A percentile compares a stretch with the other conserved stretches of the same genome.
phyloP scores from a whole-genome alignment of 2,329 filamentous ascomycete genomes.

The Hypoxylon sp. region DNA sequence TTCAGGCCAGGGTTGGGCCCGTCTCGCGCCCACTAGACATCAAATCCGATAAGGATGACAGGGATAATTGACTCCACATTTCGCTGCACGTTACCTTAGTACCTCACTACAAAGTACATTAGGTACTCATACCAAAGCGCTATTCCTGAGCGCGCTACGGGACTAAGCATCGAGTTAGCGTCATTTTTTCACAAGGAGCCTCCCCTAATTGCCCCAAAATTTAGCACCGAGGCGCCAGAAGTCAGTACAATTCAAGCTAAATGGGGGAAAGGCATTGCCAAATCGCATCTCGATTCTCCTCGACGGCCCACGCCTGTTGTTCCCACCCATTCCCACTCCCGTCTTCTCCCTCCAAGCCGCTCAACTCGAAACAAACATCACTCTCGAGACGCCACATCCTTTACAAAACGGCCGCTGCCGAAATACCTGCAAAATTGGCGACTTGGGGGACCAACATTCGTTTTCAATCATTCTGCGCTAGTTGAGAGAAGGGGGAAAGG shows the following conservation, averaged over 20 bases:
- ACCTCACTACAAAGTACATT: slow-evolving; percentile 2
- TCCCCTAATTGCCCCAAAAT: slow-evolving; percentile 24
- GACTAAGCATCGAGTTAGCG: slow-evolving; percentile 17
- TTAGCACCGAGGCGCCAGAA: slow-evolving; percentile 28
- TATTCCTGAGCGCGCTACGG: no score
- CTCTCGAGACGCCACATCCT: slow-evolving; percentile 20
- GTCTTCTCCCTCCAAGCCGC: slow-evolving; percentile 21
- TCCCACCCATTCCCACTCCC: slow-evolving; percentile 29
- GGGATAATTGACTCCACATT: slow-evolving; percentile 14
- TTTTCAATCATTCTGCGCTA: slow-evolving; percentile 33
- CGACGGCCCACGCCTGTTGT: slow-evolving; percentile 31
- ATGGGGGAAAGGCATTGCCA: slow-evolving; percentile 34
- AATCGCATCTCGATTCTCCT: slow-evolving; percentile 40
- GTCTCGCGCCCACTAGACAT: slow-evolving; percentile 27
- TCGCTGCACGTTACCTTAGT: slow-evolving; percentile 8
- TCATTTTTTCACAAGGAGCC: slow-evolving; percentile 14
- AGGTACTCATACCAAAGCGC: no score
- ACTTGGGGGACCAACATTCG: slow-evolving; percentile 35
- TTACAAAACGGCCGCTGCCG: slow-evolving; percentile 11
- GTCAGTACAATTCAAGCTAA: not conserved
- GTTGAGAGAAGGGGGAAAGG: slow-evolving; percentile 4
- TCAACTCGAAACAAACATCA: slow-evolving; percentile 27
- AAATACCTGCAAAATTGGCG: slow-evolving; percentile 18
- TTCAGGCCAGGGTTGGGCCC: slow-evolving; percentile 16
- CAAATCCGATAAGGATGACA: slow-evolving; percentile 37